Conservation (phyloP, 495 filamentous ascomycete genomes). For the Sporormia fimetaria region DNA sequence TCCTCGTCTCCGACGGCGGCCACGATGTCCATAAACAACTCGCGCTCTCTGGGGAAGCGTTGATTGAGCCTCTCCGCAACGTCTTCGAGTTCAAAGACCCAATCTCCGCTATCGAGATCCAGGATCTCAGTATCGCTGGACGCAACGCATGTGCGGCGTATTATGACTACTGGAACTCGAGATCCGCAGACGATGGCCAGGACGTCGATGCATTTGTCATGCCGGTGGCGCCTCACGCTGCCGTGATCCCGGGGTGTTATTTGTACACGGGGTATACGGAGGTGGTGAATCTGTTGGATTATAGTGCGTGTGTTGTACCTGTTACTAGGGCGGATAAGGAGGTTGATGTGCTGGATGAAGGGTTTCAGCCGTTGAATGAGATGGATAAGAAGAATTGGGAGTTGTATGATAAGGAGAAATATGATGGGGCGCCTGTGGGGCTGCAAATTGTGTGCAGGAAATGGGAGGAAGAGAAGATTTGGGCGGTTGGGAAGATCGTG, state of each 20-base stretch:
- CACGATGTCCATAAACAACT: conserved; percentile 2
- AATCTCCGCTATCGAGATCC: neutral
- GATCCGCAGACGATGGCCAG: no score
- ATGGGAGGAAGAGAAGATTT: conserved; percentile 39
- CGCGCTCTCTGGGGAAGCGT: conserved; percentile 1
- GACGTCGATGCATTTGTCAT: neutral
- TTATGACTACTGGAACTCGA: neutral
- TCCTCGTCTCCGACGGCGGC: neutral
- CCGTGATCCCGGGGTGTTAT: neutral
- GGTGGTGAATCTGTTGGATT: neutral
- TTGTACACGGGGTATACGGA: neutral
- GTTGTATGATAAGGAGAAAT: no score
- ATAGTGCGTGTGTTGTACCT: neutral
- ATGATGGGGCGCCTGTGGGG: conserved; percentile 30
- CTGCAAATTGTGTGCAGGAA: conserved; percentile 36
- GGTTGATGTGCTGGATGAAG: neutral
- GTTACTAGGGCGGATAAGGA: neutral
- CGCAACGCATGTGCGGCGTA: neutral
- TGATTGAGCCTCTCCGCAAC: no score
- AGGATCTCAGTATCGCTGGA: neutral
- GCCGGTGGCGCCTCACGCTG: neutral
- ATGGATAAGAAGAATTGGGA: no score
- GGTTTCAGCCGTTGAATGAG: conserved; percentile 1
- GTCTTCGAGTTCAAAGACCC: no score
- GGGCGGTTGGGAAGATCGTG: no score